A percentile compares a stretch with the other conserved stretches of the same genome.
Conservation (phyloP, 345 rosid genomes). For the Syzygium aromaticum region DNA sequence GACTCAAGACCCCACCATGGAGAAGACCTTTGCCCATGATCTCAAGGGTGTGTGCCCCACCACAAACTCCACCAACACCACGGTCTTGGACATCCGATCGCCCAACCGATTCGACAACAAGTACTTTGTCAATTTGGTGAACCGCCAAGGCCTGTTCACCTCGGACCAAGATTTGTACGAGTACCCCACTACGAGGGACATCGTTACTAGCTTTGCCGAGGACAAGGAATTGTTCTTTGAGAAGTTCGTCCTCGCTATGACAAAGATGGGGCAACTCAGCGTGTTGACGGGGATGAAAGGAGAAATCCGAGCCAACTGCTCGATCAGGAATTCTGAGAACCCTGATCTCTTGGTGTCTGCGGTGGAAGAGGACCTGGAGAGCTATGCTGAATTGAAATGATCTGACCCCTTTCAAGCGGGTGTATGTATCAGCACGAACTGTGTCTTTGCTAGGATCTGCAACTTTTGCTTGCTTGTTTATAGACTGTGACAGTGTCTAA, state of each 20-base stretch:
- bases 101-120: slow-evolving; percentile 78
- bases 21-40: slow-evolving; percentile 47
- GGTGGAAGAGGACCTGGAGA: slow-evolving; percentile 32
- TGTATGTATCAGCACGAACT: neutral
- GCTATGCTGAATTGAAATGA: slow-evolving; percentile 6
- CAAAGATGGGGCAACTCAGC: slow-evolving; percentile 65
- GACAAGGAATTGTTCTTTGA: slow-evolving; percentile 55
- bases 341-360: slow-evolving; percentile 16
- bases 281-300: slow-evolving; percentile 59
- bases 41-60: slow-evolving; percentile 54
- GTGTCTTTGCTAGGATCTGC: neutral
- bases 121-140: slow-evolving; percentile 70
- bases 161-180: slow-evolving; percentile 83
- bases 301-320: slow-evolving; percentile 73
- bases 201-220: slow-evolving; percentile 54
- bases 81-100: slow-evolving; percentile 45
- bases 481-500: neutral
- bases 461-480: neutral
- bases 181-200: slow-evolving; percentile 41
- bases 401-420: neutral
- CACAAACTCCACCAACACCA: slow-evolving; percentile 22
- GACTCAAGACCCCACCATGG: slow-evolving; percentile 63
- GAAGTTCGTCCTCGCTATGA: slow-evolving; percentile 44
- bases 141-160: slow-evolving; percentile 72
- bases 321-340: slow-evolving; percentile 42